Evolutionary conservation across 495 filamentous ascomycete species (phyloP), one percentile per base, ranked within the genome.

Genomic region (Geoglossum glabrum): DNA sequence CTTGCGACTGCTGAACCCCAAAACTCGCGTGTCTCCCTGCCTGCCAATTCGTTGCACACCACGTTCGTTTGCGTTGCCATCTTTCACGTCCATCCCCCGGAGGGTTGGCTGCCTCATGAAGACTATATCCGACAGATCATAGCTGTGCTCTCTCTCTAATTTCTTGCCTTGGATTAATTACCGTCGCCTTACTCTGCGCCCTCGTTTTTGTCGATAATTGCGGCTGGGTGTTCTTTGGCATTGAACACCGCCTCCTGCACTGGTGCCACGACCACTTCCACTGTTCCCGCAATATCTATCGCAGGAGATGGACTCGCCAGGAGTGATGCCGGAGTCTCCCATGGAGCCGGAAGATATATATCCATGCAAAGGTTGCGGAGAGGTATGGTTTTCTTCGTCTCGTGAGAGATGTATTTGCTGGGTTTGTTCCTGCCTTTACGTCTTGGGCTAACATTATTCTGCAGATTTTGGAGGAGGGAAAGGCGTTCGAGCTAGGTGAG

Each of bases 281-380:
- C 49, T 23, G 3, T 50, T 25, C 21, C 10, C 8, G 10, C 49
- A 3, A 6, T 52, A n/a, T 27, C 23, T 21, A 52, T 31, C 49
- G 13, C 62, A 73, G 74, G 58, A 46, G 70, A 79, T 81, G 78
- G 78, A 81, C 34, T 77, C 76, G 54, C 73, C 76, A 54, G 75
- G 78, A 43, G 80, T 78, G 58, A 86, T 84, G 66, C 77, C 87
- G 59, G 89, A 93, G 59, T 85, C 80, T 67, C 82, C 83, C 47
- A 79, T 90, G 76, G 89, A 95, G 59, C 80, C 84, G 59, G 90
- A 95, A 58, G 92, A 98, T 69, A 75, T 84, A 57, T 95, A 84
- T 66, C 88, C 89, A 43, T 98, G 92, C 76, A 96, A 96, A 77
- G 92, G 90, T 45, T 98, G 92, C 73, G 90, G 90, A 71, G 87